Percentiles rank a stretch among this genome's conserved stretches.
Conservation (phyloP, 2,329 filamentous ascomycete genomes). For the Curvularia sp. region DNA sequence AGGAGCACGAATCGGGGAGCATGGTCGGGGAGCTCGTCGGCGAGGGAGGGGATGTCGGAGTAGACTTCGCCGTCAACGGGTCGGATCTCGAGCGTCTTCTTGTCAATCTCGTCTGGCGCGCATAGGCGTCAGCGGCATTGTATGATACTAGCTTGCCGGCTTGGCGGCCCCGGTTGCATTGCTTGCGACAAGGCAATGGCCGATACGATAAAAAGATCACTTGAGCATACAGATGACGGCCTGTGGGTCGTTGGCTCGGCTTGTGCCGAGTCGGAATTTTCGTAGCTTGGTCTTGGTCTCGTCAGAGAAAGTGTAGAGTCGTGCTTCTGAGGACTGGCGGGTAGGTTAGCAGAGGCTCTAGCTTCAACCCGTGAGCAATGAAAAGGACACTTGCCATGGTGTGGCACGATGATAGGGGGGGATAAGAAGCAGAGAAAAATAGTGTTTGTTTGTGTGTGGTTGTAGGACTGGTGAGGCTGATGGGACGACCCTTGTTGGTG, state of each 20-base stretch:
- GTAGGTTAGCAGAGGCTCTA: slow-evolving; percentile 14
- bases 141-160: slow-evolving; percentile 1
- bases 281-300: slow-evolving; percentile 89
- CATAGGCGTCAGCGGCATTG: slow-evolving; percentile 38
- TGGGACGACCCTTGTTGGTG: slow-evolving; percentile 13
- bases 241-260: slow-evolving; percentile 82
- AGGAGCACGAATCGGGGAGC: slow-evolving; percentile 88
- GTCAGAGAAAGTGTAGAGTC: slow-evolving; percentile 89
- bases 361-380: background rate
- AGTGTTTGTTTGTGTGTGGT: slow-evolving; percentile 8
- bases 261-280: slow-evolving; percentile 93
- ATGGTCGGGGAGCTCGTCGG: slow-evolving; percentile 90
- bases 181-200: background rate
- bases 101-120: slow-evolving; percentile 82
- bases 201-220: slow-evolving; percentile 11
- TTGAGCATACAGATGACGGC: slow-evolving; percentile 84
- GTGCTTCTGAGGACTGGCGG: slow-evolving; percentile 74
- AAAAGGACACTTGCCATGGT: slow-evolving; percentile 30
- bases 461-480: slow-evolving; percentile 31
- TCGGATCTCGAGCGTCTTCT: slow-evolving; percentile 86
- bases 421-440: slow-evolving; percentile 11
- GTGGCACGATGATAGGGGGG: background rate
- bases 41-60: slow-evolving; percentile 78
- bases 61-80: slow-evolving; percentile 84
- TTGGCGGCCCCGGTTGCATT: background rate